Evolutionary conservation across 1,284 basidiomycete genomes (phyloP).

Genomic region (Puccinia horiana): DNA sequence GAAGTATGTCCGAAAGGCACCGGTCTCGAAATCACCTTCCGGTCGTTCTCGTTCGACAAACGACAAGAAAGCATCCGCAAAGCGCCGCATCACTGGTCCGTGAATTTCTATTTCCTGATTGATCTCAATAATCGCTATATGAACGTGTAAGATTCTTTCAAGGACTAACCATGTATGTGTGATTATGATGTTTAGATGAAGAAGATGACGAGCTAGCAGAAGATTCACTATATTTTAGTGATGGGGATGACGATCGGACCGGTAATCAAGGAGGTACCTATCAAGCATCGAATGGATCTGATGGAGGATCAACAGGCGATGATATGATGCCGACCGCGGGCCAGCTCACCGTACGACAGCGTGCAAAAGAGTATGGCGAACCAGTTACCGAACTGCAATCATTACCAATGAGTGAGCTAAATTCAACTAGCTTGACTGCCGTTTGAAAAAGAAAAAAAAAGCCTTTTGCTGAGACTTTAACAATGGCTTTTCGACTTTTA

Average conservation of each 20-base stretch:
- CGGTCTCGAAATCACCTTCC: slow-evolving; percentile 4
- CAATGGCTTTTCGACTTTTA: background rate
- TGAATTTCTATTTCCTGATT: background rate
- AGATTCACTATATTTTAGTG: slow-evolving; percentile 28
- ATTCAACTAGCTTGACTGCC: background rate
- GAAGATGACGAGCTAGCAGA: slow-evolving; percentile 47
- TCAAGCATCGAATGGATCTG: slow-evolving; percentile 41
- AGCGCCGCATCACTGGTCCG: slow-evolving; percentile 10
- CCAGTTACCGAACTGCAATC: slow-evolving; percentile 48
- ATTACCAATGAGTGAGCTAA: slow-evolving; percentile 41
- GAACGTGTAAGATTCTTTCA: background rate
- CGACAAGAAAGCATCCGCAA: slow-evolving; percentile 22
- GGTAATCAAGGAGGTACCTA: slow-evolving; percentile 15
- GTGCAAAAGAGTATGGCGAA: slow-evolving; percentile 48
- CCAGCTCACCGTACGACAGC: slow-evolving; percentile 44
- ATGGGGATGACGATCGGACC: slow-evolving; percentile 2
- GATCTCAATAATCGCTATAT: background rate
- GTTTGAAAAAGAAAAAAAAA: no score
- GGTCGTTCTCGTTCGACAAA: slow-evolving; percentile 20
- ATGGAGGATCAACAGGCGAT: slow-evolving; percentile 12
- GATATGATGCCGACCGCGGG: slow-evolving; percentile 15
- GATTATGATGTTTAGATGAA: slow-evolving; percentile 13
- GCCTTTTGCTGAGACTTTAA: background rate
- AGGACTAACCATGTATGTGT: background rate
- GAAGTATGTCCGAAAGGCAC: slow-evolving; percentile 35